phyloP scores from a whole-genome alignment of 441 rosid genomes.

The Adansonia gregorii region DNA sequence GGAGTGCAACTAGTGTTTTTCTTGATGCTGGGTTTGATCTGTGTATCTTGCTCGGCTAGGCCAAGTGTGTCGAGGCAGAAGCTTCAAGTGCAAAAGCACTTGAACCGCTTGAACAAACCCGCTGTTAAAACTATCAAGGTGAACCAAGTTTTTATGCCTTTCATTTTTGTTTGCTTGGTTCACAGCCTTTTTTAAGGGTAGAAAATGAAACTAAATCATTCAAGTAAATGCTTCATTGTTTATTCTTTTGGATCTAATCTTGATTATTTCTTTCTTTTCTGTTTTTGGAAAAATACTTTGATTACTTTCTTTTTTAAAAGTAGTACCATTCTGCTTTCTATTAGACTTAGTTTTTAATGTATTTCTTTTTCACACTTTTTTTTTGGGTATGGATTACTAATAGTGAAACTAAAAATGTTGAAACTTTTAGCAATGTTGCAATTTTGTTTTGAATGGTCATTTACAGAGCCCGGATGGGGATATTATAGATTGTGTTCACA shows the following conservation, averaged over 20 bases:
- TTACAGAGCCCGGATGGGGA: conserved; percentile 95
- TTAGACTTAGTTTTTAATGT: not conserved
- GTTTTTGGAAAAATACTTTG: not conserved
- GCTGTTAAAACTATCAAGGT: conserved; percentile 84
- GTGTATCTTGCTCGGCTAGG: conserved; percentile 57
- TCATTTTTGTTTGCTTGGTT: conserved; percentile 18
- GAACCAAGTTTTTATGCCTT: not conserved
- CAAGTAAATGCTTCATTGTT: conserved; percentile 3
- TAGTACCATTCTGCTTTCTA: not conserved
- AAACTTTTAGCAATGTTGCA: conserved; percentile 19
- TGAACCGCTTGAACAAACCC: conserved; percentile 88
- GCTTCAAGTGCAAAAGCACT: conserved; percentile 73
- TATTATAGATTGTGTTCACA: conserved; percentile 77
- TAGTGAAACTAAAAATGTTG: not conserved
- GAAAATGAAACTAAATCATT: conserved; percentile 15
- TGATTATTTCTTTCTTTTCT: not conserved
- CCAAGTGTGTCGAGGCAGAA: conserved; percentile 63
- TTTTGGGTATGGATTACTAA: conserved; percentile 9
- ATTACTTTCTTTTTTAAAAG: not conserved
- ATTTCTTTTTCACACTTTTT: not conserved
- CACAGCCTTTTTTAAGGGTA: not conserved
- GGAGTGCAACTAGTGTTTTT: conserved; percentile 37
- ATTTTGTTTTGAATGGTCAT: conserved; percentile 23
- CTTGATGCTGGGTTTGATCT: conserved; percentile 46
- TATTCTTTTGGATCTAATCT: not conserved